Conservation (phyloP, 2,329 filamentous ascomycete species). For the Xylariales sp. region DNA sequence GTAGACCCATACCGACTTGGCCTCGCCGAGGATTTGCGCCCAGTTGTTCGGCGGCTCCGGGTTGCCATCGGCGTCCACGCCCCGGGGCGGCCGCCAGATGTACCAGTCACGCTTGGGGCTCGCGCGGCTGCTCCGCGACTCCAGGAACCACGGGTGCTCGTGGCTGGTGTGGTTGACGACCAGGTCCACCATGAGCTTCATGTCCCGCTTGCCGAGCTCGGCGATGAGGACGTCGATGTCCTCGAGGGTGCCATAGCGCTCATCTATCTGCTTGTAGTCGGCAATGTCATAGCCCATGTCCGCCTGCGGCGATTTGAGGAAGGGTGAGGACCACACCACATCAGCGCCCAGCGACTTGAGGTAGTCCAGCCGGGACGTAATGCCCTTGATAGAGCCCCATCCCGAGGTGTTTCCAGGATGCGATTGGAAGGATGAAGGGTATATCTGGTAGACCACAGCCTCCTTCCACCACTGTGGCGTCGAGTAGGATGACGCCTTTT, state of each 20-base stretch:
- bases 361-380: slow-evolving; percentile 50
- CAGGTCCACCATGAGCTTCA: slow-evolving; percentile 17
- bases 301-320: slow-evolving; percentile 38
- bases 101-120: slow-evolving; percentile 52
- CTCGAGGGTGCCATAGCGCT: slow-evolving; percentile 4
- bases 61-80: slow-evolving; percentile 27
- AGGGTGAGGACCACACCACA: slow-evolving; percentile 41
- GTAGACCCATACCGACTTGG: slow-evolving; percentile 45
- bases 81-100: slow-evolving; percentile 45
- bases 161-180: slow-evolving; percentile 26
- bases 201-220: slow-evolving; percentile 3
- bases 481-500: no score
- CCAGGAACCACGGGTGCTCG: slow-evolving; percentile 52
- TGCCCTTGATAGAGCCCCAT: slow-evolving; percentile 35
- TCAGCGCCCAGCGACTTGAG: slow-evolving; percentile 45
- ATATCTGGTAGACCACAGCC: slow-evolving; percentile 6
- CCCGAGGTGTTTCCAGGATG: slow-evolving; percentile 3
- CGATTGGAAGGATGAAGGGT: slow-evolving; percentile 5
- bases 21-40: slow-evolving; percentile 36
- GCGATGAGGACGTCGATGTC: slow-evolving; percentile 8
- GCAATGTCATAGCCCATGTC: slow-evolving; percentile 65
- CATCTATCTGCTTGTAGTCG: slow-evolving; percentile 40
- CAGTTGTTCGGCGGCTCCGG: slow-evolving; percentile 40
- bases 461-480: slow-evolving; percentile 9
- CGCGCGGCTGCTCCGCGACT: slow-evolving; percentile 44